Base-by-base conservation (phyloP, 441 rosid genomes). In the Croton setiger region DNA sequence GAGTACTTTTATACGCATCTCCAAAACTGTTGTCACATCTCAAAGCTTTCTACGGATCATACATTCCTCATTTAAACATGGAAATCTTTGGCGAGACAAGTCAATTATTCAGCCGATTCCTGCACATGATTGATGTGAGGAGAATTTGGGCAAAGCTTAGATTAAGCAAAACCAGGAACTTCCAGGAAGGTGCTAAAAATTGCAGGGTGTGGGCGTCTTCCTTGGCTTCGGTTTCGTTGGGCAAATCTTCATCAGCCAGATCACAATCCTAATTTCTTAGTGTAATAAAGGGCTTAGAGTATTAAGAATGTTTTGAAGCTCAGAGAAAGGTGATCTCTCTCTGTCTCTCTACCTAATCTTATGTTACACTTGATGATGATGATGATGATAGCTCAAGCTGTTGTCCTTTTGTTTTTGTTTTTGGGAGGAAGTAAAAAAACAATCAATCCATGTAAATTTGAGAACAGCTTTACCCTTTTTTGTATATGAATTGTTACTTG, bases 201-300 rank as follows among this genome's bases (percentile, higher is more conserved):
- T 93, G 90, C 31, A 79, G 81, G 66, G 97, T 84, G 33, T 91
- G 93, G 97, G 96, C 94, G 67, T 90, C 96, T 36, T 91, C 97
- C 7, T 77, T 91, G 13, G 95, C 98, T 4, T 93, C 97, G 5
- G 95, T 93, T 66, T 84, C 96, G 5, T 73, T 91, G 75, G 96
- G 96, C 6, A 77, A 88, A 82, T 80, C 92, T 65, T 70, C 78
- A 11, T 81, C 96, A 15, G 77, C 79, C 54, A 83, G 85, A 52
- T 83, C 82, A 66, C 81, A 80, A 63, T 67, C 72, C 13, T 64
- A 69, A 75, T 48, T 36, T 18, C 49, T 3, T 47, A 36, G 7
- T 18, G 9, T 27, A 52, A 1, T 64, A 45, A 78, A 67, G n/a
- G 77, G 70, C 73, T 31, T 66, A 59, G 66, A 45, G 73, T 60